Percentiles rank a stretch among this genome's conserved stretches.
Conservation (phyloP, 2,329 filamentous ascomycete species). For the Pestalotiopsis sp. region DNA sequence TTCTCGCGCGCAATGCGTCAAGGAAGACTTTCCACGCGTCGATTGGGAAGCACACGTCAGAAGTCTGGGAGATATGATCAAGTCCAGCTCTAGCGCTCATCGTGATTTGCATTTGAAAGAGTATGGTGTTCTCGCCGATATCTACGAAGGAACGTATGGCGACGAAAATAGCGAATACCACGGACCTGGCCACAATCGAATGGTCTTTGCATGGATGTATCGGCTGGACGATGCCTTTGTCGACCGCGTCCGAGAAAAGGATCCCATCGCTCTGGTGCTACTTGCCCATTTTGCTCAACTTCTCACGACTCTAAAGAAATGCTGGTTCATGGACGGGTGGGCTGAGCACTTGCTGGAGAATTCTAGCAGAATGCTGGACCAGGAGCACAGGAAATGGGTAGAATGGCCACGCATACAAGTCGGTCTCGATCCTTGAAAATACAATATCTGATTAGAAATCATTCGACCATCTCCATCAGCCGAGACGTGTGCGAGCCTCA, state of each 20-base stretch:
- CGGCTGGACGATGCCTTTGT: slow-evolving; percentile 29
- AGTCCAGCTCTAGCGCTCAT: background rate
- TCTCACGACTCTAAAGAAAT: slow-evolving; percentile 1
- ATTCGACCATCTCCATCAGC: background rate
- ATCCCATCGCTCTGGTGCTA: slow-evolving; percentile 25
- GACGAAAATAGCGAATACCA: slow-evolving; percentile 19
- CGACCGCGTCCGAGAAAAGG: slow-evolving; percentile 26
- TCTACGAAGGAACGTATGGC: slow-evolving; percentile 14
- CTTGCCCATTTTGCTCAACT: slow-evolving; percentile 14
- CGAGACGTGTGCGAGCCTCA: background rate
- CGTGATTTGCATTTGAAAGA: background rate
- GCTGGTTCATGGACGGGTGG: slow-evolving; percentile 15
- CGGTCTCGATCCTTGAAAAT: background rate
- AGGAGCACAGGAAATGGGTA: slow-evolving; percentile 1
- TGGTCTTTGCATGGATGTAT: slow-evolving; percentile 32
- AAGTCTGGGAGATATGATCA: background rate
- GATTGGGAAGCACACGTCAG: background rate
- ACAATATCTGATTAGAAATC: background rate
- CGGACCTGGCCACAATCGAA: slow-evolving; percentile 20
- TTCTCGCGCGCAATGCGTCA: background rate
- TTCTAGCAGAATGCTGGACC: background rate
- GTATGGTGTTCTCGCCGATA: background rate
- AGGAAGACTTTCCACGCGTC: background rate
- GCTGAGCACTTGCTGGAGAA: slow-evolving; percentile 11
- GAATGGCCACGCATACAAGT: slow-evolving; percentile 4